Evolutionary conservation across 192 early-diverging fungal genomes (phyloP), one percentile per base, ranked within the genome.

Genomic region (Podila minutissima): DNA sequence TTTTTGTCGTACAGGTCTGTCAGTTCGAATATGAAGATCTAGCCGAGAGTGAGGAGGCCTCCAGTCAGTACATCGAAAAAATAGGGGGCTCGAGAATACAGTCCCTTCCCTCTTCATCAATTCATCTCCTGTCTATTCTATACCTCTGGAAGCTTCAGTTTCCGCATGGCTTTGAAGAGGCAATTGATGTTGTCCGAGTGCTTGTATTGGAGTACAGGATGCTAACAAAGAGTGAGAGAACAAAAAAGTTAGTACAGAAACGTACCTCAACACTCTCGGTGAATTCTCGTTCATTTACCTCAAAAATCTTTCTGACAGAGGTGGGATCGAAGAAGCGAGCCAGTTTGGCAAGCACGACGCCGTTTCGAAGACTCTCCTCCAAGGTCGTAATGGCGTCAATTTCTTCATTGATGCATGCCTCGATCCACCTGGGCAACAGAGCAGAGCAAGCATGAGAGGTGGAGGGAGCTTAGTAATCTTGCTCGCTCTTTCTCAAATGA

Each of bases 161-260:
- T 86, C 59, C 87, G 86, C 70, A 96, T 92, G 24, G 94, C 94
- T 12, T 84, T 83, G 64, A 99, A 92, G 57, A 98, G 92, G 66
- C 89, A 97, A 85, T 99, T 98, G 84, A 98, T 97, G 83, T 99
- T 99, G 83, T 99, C 97, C 2, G 98, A 98, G 75, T 96, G 96
- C 57, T 94, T 90, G 83, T 92, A 99, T 68, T 97, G 93, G 22
- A 98, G 90, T 68, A 93, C 92, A 13, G 86, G 83, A 59, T 92
- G 92, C 92, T 95, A 59, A 20, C 50, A n/a, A n/a, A n/a, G 17
- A n/a, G 1, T 13, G 50, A n/a, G 17, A 22, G 50, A 33, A 33
- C 33, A 33, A 33, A 33, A 7, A 3, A 2, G 58, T 6, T 24
- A 11, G 26, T 58, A n/a, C 24, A 17, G 10, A 11, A n/a, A 12